Evolutionary conservation across 306 rosid species (phyloP).

Genomic region (Dalbergia cultrata): DNA sequence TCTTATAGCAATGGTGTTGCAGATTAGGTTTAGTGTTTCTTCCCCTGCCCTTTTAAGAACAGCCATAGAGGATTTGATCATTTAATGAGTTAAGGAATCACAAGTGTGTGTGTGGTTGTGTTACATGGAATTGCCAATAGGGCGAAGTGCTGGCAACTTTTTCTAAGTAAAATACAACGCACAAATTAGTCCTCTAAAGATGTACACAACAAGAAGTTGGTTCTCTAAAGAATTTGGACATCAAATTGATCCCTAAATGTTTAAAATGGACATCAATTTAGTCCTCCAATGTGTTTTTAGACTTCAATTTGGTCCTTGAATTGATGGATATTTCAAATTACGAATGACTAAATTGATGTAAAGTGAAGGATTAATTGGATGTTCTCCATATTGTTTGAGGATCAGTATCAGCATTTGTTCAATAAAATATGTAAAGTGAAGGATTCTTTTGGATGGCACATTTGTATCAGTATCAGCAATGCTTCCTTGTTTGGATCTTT

Average conservation of each 20-base stretch:
- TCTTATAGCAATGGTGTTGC: background rate
- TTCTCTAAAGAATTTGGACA: background rate
- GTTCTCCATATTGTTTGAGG: too few relatives aligned
- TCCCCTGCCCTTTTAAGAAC: background rate
- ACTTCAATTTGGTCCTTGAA: too few relatives aligned
- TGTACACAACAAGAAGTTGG: background rate
- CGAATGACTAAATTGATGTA: too few relatives aligned
- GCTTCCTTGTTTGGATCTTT: background rate
- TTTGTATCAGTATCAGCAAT: background rate
- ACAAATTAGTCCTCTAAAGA: background rate
- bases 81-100: background rate
- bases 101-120: background rate
- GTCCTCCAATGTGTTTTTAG: background rate
- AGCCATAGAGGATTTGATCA: background rate
- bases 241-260: background rate
- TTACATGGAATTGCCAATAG: background rate
- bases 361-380: too few relatives aligned
- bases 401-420: too few relatives aligned
- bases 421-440: background rate
- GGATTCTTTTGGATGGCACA: conserved; percentile 24
- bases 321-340: too few relatives aligned
- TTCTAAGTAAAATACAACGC: background rate
- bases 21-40: background rate
- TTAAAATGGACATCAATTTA: background rate
- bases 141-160: background rate